A percentile compares a stretch with the other conserved stretches of the same genome.
Conservation (phyloP, 2,329 filamentous ascomycete genomes). For the Diaporthe sp. region DNA sequence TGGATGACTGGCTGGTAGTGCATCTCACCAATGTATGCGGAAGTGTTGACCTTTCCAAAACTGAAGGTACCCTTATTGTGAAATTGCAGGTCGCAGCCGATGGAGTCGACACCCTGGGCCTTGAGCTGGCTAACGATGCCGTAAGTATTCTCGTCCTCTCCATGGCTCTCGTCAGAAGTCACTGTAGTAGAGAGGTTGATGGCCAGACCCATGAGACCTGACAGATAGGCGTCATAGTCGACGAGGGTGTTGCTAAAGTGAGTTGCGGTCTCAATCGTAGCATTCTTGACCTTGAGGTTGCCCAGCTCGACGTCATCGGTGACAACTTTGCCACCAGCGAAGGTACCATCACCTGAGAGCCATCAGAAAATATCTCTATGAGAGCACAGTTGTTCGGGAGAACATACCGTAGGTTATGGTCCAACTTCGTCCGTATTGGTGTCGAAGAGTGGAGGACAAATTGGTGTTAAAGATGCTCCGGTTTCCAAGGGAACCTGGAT, state of each 20-base stretch:
- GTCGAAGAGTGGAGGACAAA: constrained; percentile 56
- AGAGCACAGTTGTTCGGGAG: constrained; percentile 44
- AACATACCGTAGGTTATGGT: constrained; percentile 61
- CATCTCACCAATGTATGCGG: constrained; percentile 55
- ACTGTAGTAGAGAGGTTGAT: constrained; percentile 60
- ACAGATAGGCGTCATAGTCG: constrained; percentile 53
- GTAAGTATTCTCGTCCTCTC: constrained; percentile 57
- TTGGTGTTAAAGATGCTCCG: constrained; percentile 60
- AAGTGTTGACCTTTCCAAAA: constrained; percentile 62
- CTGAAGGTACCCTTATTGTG: constrained; percentile 63
- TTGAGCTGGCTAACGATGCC: constrained; percentile 60
- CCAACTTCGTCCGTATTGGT: constrained; percentile 60
- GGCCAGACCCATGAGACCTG: constrained; percentile 66
- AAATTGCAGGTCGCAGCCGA: constrained; percentile 63
- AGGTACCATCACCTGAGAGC: constrained; percentile 56
- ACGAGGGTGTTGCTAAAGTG: constrained; percentile 59
- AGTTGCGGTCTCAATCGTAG: constrained; percentile 63
- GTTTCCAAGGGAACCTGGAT: constrained; percentile 57
- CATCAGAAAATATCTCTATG: not conserved
- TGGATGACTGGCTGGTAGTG: constrained; percentile 62
- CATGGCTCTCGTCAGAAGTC: constrained; percentile 54
- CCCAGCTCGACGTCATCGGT: constrained; percentile 63
- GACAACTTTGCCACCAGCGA: constrained; percentile 62
- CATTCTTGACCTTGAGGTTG: constrained; percentile 56
- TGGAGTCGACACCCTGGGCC: constrained; percentile 54